Evolutionary conservation across 1,284 basidiomycete genomes (phyloP).

Genomic region (Fomitopsis betulina): DNA sequence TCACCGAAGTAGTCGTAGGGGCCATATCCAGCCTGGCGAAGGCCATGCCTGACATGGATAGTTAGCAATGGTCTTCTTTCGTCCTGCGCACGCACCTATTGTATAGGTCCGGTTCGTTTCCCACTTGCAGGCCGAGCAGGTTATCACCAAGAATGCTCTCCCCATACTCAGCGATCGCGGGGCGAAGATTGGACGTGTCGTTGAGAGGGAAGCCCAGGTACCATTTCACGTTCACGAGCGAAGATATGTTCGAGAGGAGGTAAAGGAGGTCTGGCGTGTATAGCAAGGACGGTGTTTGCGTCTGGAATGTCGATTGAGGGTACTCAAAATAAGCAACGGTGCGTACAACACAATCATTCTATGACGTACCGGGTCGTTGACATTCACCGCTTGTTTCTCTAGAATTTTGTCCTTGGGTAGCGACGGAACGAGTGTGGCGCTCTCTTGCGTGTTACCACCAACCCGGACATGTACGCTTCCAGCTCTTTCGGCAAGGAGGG

Average conservation of each 20-base stretch:
- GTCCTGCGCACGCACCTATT: neutral
- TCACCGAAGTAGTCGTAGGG: conserved; percentile 47
- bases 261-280: conserved; percentile 40
- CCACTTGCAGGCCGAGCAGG: conserved; percentile 42
- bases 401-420: neutral
- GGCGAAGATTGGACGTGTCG: conserved; percentile 38
- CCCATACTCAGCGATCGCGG: conserved; percentile 41
- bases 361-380: neutral
- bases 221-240: conserved; percentile 35
- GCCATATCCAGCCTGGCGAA: conserved; percentile 30
- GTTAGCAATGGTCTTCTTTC: no score
- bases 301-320: conserved; percentile 26
- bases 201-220: conserved; percentile 49
- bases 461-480: conserved; percentile 61
- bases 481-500: conserved; percentile 55
- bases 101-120: conserved; percentile 59
- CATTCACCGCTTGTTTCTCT: neutral
- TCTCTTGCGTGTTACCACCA: conserved; percentile 77
- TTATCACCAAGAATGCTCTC: conserved; percentile 39
- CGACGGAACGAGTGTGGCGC: conserved; percentile 26
- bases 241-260: conserved; percentile 36
- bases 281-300: conserved; percentile 36
- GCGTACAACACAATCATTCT: neutral
- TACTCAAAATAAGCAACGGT: neutral
- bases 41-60: conserved; percentile 17